Percentiles rank a stretch among this genome's conserved stretches.
Conservation (phyloP, 371 early-diverging fungal species). For the Synchytrium microbalum region DNA sequence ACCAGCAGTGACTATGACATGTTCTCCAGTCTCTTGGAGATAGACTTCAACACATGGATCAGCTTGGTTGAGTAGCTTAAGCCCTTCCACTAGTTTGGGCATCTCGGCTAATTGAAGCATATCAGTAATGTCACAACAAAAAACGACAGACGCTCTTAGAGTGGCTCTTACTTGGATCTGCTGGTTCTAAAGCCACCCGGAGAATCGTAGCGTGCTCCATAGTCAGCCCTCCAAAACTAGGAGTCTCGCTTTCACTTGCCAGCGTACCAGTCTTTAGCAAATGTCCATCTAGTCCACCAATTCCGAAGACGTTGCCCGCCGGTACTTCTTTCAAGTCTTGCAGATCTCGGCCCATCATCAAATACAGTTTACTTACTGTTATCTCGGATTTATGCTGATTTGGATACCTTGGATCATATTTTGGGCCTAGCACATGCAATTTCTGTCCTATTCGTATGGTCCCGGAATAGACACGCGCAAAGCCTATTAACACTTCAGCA, state of each 20-base stretch:
- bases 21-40: conserved; percentile 91
- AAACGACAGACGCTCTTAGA: neutral
- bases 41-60: conserved; percentile 90
- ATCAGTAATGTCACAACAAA: conserved; percentile 5
- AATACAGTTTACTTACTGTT: conserved; percentile 66
- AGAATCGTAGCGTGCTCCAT: conserved; percentile 55
- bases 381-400: conserved; percentile 55
- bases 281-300: conserved; percentile 72
- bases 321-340: conserved; percentile 71
- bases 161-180: conserved; percentile 46
- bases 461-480: conserved; percentile 90
- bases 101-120: conserved; percentile 53
- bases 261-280: conserved; percentile 89
- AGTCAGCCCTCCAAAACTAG: conserved; percentile 32
- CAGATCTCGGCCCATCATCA: conserved; percentile 95
- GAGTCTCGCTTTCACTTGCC: conserved; percentile 40
- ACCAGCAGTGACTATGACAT: conserved; percentile 90
- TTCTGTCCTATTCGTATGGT: conserved; percentile 77
- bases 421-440: conserved; percentile 86
- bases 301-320: conserved; percentile 95
- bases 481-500: conserved; percentile 66
- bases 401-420: conserved; percentile 66
- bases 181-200: conserved; percentile 92
- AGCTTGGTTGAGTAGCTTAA: conserved; percentile 82
- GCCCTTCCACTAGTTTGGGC: conserved; percentile 73